phyloP scores from a whole-genome alignment of 176 grass and related monocot species.

The Chrysopogon serrulatus region DNA sequence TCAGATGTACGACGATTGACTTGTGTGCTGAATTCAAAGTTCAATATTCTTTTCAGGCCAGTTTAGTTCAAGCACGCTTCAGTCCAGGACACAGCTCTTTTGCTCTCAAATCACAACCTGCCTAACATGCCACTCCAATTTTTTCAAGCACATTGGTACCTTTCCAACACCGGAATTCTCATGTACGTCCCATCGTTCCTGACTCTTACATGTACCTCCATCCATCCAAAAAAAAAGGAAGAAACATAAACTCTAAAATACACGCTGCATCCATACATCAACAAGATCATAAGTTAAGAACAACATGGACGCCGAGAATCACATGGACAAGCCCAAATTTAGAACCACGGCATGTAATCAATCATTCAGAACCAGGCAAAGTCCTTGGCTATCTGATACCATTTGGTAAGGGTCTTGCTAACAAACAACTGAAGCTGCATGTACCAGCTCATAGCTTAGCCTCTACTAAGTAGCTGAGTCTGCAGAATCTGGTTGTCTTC shows the following conservation, averaged over 20 bases:
- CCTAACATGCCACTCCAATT: not conserved
- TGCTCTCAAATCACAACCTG: not conserved
- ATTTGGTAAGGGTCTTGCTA: not conserved
- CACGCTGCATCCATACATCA: not conserved
- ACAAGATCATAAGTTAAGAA: not conserved
- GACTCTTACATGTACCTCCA: constrained; percentile 7
- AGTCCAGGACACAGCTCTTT: not conserved
- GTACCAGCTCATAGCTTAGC: not conserved
- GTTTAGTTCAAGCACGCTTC: not conserved
- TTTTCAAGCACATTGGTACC: not conserved
- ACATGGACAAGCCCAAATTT: not conserved
- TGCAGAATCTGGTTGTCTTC: constrained; percentile 96
- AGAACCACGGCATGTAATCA: not conserved
- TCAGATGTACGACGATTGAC: not conserved
- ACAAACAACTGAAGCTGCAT: not conserved
- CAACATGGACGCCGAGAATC: not conserved
- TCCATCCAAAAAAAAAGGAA: not conserved
- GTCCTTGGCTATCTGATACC: not conserved
- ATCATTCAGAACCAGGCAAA: not conserved
- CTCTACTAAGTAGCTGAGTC: constrained; percentile 56
- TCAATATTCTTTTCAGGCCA: not conserved
- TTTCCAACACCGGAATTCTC: not conserved
- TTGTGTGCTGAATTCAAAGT: not conserved
- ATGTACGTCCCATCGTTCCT: not conserved
- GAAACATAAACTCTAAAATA: not conserved